Evolutionary conservation across 179 eudicot genomes (phyloP).

Genomic region (Silene vulgaris): DNA sequence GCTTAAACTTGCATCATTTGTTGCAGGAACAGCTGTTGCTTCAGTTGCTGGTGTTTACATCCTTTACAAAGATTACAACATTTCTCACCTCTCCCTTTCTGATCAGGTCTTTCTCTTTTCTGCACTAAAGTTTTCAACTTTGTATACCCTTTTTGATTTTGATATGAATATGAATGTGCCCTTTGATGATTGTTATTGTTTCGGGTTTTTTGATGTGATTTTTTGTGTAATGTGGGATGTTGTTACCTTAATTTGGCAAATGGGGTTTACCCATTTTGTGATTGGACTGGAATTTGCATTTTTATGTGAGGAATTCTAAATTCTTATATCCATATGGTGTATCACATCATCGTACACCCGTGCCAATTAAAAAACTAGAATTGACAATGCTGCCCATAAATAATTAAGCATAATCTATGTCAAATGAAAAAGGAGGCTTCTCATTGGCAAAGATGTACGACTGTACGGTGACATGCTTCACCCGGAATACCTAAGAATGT

Average conservation of each 20-base stretch:
- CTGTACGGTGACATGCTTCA: too few relatives aligned
- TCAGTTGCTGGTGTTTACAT: conserved; percentile 60
- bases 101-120: conserved; percentile 45
- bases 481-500: too few relatives aligned
- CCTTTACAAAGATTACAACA: conserved; percentile 68
- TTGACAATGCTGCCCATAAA: too few relatives aligned
- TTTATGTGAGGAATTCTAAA: background rate
- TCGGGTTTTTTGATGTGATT: background rate
- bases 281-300: conserved; percentile 3
- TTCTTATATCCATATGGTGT: too few relatives aligned
- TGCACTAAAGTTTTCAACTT: background rate
- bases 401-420: too few relatives aligned
- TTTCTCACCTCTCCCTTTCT: conserved; percentile 66
- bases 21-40: conserved; percentile 70
- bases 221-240: background rate
- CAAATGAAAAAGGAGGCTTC: too few relatives aligned
- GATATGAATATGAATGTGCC: background rate
- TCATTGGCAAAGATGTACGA: too few relatives aligned
- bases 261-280: background rate
- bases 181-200: background rate
- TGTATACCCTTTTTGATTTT: background rate
- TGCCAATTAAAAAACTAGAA: too few relatives aligned
- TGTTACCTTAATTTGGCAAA: conserved; percentile 4
- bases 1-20: conserved; percentile 72
- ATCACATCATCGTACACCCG: too few relatives aligned